Base-by-base conservation (phyloP, 768 basidiomycete genomes). In the Leccinum aurantiacum region DNA sequence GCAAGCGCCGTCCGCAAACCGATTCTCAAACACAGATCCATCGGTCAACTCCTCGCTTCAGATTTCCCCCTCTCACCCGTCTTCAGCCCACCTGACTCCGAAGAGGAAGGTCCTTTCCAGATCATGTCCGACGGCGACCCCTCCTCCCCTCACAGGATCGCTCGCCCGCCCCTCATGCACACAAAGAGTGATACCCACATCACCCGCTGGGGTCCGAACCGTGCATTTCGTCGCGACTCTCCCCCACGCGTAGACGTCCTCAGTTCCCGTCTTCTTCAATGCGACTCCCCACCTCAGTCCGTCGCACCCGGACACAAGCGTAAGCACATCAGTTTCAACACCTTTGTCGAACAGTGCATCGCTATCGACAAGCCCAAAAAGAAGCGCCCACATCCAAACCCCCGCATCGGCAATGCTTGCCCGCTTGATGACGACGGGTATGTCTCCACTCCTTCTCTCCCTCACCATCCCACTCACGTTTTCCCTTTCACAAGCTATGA, bases 271-370 rank as follows among this genome's bases (percentile, higher is more conserved):
- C 25, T 68, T 0, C 63, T 71, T 3, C 65, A 63, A 15, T 51
- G 58, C 47, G 72, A 72, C 3, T 60, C 66, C 13, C 63, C 60
- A 9, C 62, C 59, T 17, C n/a, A 57, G 4, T 48, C 69, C 56
- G 54, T 65, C 8, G 15, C 49, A 46, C 61, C 57, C 55, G 62
- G 59, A 27, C 75, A 69, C 60, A 88, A 87, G 79, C 91, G 88
- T 78, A 88, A 88, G 63, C 96, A 97, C 72, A 98, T 98, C 77
- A 89, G 84, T 66, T 98, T 98, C 82, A 98, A 98, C 74, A 96
- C 95, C 1, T 97, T 95, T 71, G 96, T 99, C 41, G 91, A 97
- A 73, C 96, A 98, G 72, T 94, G 86, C 70, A 96, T 99, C 60
- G 88, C 91, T 47, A 91, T 93, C 70, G 91, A 93, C 69, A 88